Evolutionary conservation across 2,329 filamentous ascomycete species (phyloP), one percentile per base, ranked within the genome.

Genomic region (Knufia fluminis): DNA sequence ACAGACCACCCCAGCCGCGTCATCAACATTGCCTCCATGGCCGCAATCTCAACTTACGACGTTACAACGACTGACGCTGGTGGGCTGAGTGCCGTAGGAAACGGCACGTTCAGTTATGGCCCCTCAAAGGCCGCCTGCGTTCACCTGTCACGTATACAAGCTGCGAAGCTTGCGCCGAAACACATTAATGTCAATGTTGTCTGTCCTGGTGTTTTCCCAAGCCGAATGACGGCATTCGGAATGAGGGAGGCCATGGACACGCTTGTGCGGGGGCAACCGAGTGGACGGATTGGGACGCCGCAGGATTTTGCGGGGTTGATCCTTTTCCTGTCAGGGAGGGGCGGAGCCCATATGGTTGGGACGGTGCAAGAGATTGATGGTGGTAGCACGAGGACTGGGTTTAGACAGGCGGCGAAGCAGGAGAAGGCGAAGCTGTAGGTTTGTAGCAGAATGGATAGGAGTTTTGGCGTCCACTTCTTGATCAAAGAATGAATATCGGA

Each of bases 211-310:
- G 66, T 69, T 12, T 77, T 77, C 55, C 67, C 74, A 39, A 73
- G 70, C 24, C 72, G 74, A 41, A 77, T 77, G 74, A 76, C 75
- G 54, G 69, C 67, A n/a, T 74, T 71, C 26, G 75, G 74, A 0
- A 62, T 79, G 40, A 62, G 73, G 26, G 68, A 71, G 48, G 75
- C 69, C 48, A 67, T 68, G 45, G 72, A 77, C 35, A 65, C 66
- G 1, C 66, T 79, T 17, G 67, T 71, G 38, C 55, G 64, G 0
- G 63, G 65, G 4, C 71, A 74, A 60, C 71, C 71, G 1, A 71
- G 66, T 9, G 71, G 71, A 1, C 59, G 71, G 14, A 65, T 74
- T 26, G 71, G 71, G 3, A 72, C 69, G 56, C 71, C 71, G 1
- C 65, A 66, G 49, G 71, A 74, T 53, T 73, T 74, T 57, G 71